Conservation (phyloP, 495 filamentous ascomycete genomes). For the Podospora pseudoanserina region DNA sequence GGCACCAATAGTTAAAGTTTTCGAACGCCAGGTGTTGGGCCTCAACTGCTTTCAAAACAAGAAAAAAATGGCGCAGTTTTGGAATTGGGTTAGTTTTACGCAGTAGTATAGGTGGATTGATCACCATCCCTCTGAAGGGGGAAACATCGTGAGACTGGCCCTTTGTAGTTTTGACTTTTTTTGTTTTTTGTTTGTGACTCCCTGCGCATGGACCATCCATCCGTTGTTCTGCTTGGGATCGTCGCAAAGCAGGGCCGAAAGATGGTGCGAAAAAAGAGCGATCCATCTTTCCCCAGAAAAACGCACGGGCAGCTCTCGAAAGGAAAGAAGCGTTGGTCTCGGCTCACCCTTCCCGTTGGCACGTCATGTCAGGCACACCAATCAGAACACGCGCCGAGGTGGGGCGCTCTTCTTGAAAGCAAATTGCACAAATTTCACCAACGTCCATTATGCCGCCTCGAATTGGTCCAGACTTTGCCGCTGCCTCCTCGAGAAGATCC, state of each 20-base stretch:
- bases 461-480: conserved; percentile 4
- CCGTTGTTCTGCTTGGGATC: neutral
- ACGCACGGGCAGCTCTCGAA: neutral
- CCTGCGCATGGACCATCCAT: conserved; percentile 1
- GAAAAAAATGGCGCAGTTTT: neutral
- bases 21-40: neutral
- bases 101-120: too few species aligned
- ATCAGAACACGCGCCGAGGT: conserved; percentile 15
- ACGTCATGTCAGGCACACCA: conserved; percentile 20
- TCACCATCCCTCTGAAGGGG: neutral
- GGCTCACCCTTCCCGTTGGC: conserved; percentile 3
- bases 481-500: neutral
- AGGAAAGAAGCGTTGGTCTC: conserved; percentile 10
- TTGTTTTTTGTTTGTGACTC: neutral
- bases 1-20: neutral
- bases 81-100: too few species aligned
- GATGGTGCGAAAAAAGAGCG: neutral
- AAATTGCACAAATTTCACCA: conserved; percentile 30
- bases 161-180: neutral
- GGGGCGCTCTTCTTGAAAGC: neutral
- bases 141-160: neutral
- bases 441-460: conserved; percentile 9
- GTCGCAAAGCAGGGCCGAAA: neutral
- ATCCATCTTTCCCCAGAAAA: conserved; percentile 14
- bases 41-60: neutral